Evolutionary conservation across 345 rosid species (phyloP), one percentile per base, ranked within the genome.

Genomic region (Diplotaxis tenuifolia): DNA sequence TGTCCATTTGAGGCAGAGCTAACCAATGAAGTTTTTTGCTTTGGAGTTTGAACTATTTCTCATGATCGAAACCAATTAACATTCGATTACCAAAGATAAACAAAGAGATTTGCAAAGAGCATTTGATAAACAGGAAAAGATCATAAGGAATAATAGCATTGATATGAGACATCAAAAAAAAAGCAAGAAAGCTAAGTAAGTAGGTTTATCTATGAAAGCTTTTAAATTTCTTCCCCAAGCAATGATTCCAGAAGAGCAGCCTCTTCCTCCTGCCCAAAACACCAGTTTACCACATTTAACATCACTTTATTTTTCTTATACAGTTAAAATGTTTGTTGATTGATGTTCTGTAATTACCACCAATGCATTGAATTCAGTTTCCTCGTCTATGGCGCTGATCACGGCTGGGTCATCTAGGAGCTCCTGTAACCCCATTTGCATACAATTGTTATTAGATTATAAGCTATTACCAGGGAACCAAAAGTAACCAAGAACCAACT

Each of bases 351-450:
- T 71, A 69, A 87, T 2, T 86, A 93, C 98, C 96, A 91, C 97
- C 71, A 93, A 84, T 36, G 97, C 97, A 61, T 89, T 89, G 70
- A 93, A 93, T 77, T 93, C 97, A 0, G 94, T 93, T 83, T 91
- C 96, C 82, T 91, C 97, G 11, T 93, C 96, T 65, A 93, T 84
- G 67, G 96, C 91, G 16, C 91, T 82, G 71, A 81, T 75, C 49
- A 86, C 83, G 3, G 91, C 88, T 38, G 90, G 86, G 78, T 93
- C 98, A 15, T 91, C 96, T 86, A 89, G 59, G 14, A 93, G 88
- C 75, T 91, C 98, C 98, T 91, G 87, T 58, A 65, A 58, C 70
- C 59, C 59, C 72, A 60, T 50, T 9, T 5, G 2, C 63, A 75
- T 60, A 16, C 8, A 59, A 5, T 52, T 28, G 6, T 53, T 9